Base-by-base conservation (phyloP, 1,284 basidiomycete genomes). In the Mycosarcoma maydis region DNA sequence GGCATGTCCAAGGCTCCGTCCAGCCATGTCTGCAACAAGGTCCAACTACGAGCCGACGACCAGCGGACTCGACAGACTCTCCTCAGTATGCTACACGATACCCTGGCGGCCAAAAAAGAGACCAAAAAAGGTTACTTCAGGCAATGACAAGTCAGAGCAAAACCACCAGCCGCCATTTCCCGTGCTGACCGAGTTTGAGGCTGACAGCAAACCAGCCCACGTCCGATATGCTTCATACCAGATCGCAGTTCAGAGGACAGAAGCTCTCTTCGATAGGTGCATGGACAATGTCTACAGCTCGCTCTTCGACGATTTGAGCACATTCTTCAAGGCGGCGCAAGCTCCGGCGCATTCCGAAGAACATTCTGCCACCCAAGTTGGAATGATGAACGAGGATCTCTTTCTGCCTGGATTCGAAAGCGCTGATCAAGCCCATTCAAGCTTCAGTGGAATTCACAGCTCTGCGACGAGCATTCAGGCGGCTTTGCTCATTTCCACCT, bases 41-140 rank as follows among this genome's bases (percentile, higher is more conserved):
- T 29, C 55, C 11, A 49, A 50, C n/a, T 49, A 17, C 33, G 50
- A 43, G 38, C 37, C 54, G 22, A n/a, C 40, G 5, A 26, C 17
- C 6, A 59, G 48, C 30, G 46, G 54, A 33, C 62, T 71, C 32
- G 62, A 71, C 37, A 46, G 34, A 0, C 57, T 66, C 57, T 71
- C 68, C 6, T 61, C 68, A 1, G 50, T 47, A 24, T 71, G 68
- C 68, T 71, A 61, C 47, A 71, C 68, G 27, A 61, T 71, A 42
- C 68, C 68, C 4, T 66, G 68, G 61, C 56, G 55, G 24, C 62
- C 67, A 9, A 49, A 41, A 19, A 71, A 71, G 43, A 54, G 53
- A 30, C 24, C 50, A 2, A 55, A 46, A 37, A 47, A 42, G 48
- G 14, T 20, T 1, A 2, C 42, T 16, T 34, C 52, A 17, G 32